Evolutionary conservation across 192 early-diverging fungal species (phyloP), one percentile per base, ranked within the genome.

Genomic region (Coemansia umbellata): DNA sequence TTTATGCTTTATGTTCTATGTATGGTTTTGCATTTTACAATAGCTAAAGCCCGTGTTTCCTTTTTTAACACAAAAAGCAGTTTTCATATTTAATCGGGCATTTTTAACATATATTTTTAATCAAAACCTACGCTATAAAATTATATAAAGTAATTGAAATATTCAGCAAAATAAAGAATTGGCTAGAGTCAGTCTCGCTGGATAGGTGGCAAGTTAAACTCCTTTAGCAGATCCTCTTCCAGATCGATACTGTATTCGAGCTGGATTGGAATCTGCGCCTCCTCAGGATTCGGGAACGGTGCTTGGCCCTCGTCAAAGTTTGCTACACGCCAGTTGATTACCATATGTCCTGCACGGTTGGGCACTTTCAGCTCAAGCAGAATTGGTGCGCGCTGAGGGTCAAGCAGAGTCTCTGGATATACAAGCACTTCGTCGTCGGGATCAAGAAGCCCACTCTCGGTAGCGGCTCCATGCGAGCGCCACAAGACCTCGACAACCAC

Each of bases 241-340:
- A 52, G 14, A 30, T 77, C 74, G 39, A 77, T 52, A 23, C 67
- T 70, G 52, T 77, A 77, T 27, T 70, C 67, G 7, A 77, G 68
- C 36, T 52, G 47, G 14, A 70, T 69, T 19, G 74, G 74, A 19
- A 77, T 54, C 19, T 65, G 54, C 6, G 74, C 66, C 23, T 70
- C 74, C n/a, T 77, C 57, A 3, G 58, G 52, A 14, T 33, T 40
- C 5, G 74, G 74, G 42, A 70, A 77, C 18, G 74, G 74, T 9
- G 74, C 74, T 41, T 63, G 67, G n/a, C 74, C 68, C 58, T 77
- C 74, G 54, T 77, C 74, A 50, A 77, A 63, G 51, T 60, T 77
- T 10, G 74, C 67, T 31, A 77, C 32, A 4, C 74, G 66, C 74
- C 74, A 77, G 22, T 69, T 77, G 44, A 65, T 37, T 22, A 63